Evolutionary conservation across 1,284 basidiomycete species (phyloP).

Genomic region (Sphaerobolus stellatus): DNA sequence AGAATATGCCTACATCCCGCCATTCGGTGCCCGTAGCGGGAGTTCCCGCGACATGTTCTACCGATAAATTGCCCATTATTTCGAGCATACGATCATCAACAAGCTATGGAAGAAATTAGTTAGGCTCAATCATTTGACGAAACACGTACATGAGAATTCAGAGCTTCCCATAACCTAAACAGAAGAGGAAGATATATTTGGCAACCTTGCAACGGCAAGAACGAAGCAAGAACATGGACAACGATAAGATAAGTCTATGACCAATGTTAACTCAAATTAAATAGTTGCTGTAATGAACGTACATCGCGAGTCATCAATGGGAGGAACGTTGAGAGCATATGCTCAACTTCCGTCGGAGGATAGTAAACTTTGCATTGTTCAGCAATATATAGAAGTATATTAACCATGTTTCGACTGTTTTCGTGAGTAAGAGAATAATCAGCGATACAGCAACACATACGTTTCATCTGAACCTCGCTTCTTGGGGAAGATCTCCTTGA

Average conservation of each 20-base stretch:
- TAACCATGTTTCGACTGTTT: slow-evolving; percentile 60
- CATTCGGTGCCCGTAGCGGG: slow-evolving; percentile 54
- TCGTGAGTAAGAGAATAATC: slow-evolving; percentile 18
- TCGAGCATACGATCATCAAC: slow-evolving; percentile 87
- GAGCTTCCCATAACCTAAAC: slow-evolving; percentile 84
- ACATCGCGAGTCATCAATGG: slow-evolving; percentile 67
- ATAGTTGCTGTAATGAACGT: slow-evolving; percentile 22
- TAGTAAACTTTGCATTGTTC: slow-evolving; percentile 73
- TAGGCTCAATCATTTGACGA: neutral
- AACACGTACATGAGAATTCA: slow-evolving; percentile 39
- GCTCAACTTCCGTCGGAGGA: slow-evolving; percentile 61
- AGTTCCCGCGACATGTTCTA: slow-evolving; percentile 69
- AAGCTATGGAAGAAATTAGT: neutral
- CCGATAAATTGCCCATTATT: slow-evolving; percentile 71
- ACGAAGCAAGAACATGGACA: slow-evolving; percentile 71
- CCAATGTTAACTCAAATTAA: neutral
- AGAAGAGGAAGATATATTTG: slow-evolving; percentile 70
- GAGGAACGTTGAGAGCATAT: slow-evolving; percentile 73
- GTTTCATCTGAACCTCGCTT: slow-evolving; percentile 52
- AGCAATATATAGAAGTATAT: slow-evolving; percentile 70
- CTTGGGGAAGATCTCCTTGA: slow-evolving; percentile 75
- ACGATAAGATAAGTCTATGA: slow-evolving; percentile 61
- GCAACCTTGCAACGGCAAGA: slow-evolving; percentile 69
- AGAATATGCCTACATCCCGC: slow-evolving; percentile 89
- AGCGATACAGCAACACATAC: slow-evolving; percentile 35